phyloP scores from a whole-genome alignment of 2,329 filamentous ascomycete genomes.

The Colletotrichum cuscutae region DNA sequence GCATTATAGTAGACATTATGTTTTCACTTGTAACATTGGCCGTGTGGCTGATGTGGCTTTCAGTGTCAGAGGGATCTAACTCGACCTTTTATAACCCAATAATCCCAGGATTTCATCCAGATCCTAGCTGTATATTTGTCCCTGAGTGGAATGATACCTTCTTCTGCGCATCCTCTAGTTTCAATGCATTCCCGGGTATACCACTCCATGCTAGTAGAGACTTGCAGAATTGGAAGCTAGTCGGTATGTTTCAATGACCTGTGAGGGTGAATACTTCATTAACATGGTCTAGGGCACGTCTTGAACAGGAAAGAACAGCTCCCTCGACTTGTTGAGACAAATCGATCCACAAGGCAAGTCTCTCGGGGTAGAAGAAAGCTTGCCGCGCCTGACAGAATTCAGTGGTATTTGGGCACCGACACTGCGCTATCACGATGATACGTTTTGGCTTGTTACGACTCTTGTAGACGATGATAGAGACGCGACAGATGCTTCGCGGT shows the following conservation, averaged over 20 bases:
- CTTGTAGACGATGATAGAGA: slow-evolving; percentile 19
- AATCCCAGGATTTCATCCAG: slow-evolving; percentile 60
- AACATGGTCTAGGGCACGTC: slow-evolving; percentile 45
- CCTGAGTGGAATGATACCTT: slow-evolving; percentile 53
- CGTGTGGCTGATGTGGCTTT: not conserved
- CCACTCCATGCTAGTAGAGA: slow-evolving; percentile 64
- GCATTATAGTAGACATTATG: not conserved
- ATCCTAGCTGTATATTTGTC: slow-evolving; percentile 56
- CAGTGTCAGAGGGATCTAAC: slow-evolving; percentile 25
- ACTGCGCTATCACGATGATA: slow-evolving; percentile 51
- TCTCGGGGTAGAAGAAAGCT: not conserved
- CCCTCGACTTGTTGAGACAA: slow-evolving; percentile 41
- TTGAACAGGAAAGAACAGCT: slow-evolving; percentile 54
- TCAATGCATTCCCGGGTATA: slow-evolving; percentile 62
- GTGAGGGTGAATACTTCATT: not conserved
- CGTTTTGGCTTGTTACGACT: slow-evolving; percentile 45
- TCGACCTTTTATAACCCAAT: slow-evolving; percentile 53
- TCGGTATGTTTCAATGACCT: not conserved
- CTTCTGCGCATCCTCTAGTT: slow-evolving; percentile 62
- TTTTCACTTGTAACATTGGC: too few species aligned
- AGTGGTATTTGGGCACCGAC: slow-evolving; percentile 60
- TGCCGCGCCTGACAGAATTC: slow-evolving; percentile 37
- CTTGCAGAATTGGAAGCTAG: slow-evolving; percentile 58
- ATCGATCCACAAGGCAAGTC: slow-evolving; percentile 12
- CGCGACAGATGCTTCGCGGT: slow-evolving; percentile 5